phyloP scores from a whole-genome alignment of 768 basidiomycete species.

The Pleurotus citrinopileatus region DNA sequence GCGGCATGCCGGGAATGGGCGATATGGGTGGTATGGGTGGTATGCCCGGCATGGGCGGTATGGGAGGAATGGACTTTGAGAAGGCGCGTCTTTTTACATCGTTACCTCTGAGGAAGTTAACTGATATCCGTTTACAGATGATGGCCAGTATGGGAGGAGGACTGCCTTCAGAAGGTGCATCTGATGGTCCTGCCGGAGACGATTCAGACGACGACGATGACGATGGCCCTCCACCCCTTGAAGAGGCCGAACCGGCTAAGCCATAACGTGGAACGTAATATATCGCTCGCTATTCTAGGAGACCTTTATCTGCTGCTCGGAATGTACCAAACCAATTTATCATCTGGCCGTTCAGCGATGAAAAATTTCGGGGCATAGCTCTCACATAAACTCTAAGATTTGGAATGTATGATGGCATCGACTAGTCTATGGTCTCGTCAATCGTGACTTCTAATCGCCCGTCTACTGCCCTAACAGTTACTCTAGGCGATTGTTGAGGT shows the following conservation, averaged over 20 bases:
- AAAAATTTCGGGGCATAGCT: no score
- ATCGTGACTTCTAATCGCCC: constrained; percentile 47
- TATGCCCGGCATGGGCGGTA: constrained; percentile 43
- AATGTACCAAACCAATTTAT: background rate
- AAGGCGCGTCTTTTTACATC: constrained; percentile 37
- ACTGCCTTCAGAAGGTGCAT: background rate
- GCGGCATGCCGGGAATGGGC: constrained; percentile 55
- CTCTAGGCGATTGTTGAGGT: constrained; percentile 25
- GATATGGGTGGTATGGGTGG: constrained; percentile 44
- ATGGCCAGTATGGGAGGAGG: constrained; percentile 43
- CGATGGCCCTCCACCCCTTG: constrained; percentile 79
- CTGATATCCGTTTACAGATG: constrained; percentile 33
- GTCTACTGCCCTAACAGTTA: constrained; percentile 41
- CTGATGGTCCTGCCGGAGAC: constrained; percentile 12
- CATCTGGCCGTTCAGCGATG: no score
- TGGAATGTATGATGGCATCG: background rate
- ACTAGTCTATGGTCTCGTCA: constrained; percentile 21
- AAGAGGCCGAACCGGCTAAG: constrained; percentile 54
- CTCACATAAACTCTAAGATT: no score
- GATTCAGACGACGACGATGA: constrained; percentile 49
- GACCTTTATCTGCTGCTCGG: background rate
- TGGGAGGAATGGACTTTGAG: constrained; percentile 62
- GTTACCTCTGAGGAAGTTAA: background rate
- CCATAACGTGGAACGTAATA: constrained; percentile 17
- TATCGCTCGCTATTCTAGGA: background rate